These are phyloP conservation scores for Xerocomus brunneocitrinus DNA, from an alignment of 768 basidiomycete genomes.

Conservation along the genomic window DNA sequence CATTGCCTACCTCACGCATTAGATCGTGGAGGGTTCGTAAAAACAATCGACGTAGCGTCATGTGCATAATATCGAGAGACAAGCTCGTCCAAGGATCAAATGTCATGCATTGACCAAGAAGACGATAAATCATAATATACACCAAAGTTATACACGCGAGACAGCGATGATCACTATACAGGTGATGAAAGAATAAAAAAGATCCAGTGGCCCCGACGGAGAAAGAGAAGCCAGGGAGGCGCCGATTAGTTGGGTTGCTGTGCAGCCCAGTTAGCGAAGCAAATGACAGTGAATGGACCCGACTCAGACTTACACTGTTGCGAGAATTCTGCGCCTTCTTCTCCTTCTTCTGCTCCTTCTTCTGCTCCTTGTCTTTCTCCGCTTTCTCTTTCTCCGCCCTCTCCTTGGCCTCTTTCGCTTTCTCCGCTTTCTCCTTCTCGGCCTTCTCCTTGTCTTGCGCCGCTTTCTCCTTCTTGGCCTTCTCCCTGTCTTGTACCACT, in stretches of 20 bases:
- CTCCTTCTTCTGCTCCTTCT: background rate
- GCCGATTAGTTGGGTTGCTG: background rate
- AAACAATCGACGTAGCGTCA: background rate
- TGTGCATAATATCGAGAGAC: too few relatives aligned
- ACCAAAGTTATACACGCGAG: conserved; percentile 3
- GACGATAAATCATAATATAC: conserved; percentile 1
- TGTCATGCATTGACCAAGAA: background rate
- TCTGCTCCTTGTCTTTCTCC: background rate
- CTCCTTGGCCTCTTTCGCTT: background rate
- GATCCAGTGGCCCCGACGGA: background rate
- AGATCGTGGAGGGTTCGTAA: background rate
- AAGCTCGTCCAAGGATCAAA: background rate
- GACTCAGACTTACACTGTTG: conserved; percentile 5
- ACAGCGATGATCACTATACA: background rate
- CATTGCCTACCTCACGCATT: background rate
- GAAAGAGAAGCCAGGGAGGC: background rate
- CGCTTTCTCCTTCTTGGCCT: background rate
- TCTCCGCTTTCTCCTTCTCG: background rate
- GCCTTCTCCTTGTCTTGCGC: background rate
- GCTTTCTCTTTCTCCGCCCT: too few relatives aligned
- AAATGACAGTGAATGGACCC: background rate
- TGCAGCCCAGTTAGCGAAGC: background rate
- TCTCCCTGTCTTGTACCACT: background rate
- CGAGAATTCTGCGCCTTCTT: background rate
- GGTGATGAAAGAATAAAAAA: conserved; percentile 7